Evolutionary conservation across 495 filamentous ascomycete genomes (phyloP), one percentile per base, ranked within the genome.

Genomic region (Neurospora pannonica): DNA sequence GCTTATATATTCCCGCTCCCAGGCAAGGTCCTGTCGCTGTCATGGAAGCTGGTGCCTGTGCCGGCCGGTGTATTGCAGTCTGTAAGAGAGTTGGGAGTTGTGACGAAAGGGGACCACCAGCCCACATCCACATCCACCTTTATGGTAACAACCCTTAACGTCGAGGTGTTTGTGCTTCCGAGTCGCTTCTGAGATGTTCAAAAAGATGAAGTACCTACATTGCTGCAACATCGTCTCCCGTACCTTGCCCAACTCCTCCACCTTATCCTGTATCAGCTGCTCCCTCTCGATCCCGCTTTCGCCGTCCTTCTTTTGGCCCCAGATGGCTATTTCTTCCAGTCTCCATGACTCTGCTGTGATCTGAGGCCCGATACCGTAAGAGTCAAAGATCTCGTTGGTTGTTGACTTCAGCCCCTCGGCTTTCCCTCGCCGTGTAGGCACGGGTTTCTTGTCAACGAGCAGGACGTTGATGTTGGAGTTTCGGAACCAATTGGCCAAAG

Each of bases 381-480:
- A 43, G 37, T 71, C 74, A 54, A 77, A 74, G 21, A 77, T 77
- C 43, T 77, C 76, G 71, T 74, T 77, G 3, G 75, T 77, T 1
- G 70, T 76, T 38, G 72, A 74, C 71, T 77, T 76, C 3, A 77
- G 71, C n/a, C 76, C 76, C 13, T 77, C 76, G 15, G 76, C 76
- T 31, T 76, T 60, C 3, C 76, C 76, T 13, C 74, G 72, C 8
- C 60, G 70, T 11, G 75, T 76, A 3, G 72, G 74, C 5, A 38
- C 71, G 21, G 74, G 46, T 48, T 76, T 77, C 39, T 74, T 74
- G 38, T 77, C 76, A 19, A 77, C 40, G 5, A 77, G 42, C 5
- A 76, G 67, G 5, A 76, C 76, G 1, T 17, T 71, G 43, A 77
- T 76, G 70, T 38, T 24, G 5, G 75, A 60, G 70, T 74, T 36